Evolutionary conservation across 805 yeast genomes (phyloP), one percentile per base, ranked within the genome.

Genomic region (Wickerhamomyces chambardii): DNA sequence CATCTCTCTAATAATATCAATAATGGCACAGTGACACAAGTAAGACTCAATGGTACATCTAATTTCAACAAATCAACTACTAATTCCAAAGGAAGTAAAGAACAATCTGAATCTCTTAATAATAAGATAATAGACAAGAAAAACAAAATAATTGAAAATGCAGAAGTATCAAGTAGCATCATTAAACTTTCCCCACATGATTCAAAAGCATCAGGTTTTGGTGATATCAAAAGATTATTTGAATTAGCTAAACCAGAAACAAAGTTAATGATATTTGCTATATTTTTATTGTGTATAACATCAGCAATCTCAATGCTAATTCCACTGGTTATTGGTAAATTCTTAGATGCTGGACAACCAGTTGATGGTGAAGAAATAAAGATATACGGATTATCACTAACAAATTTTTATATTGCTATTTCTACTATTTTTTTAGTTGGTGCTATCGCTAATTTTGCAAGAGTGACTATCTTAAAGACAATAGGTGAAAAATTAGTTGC

Each of bases 401-500:
- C 59, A n/a, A 70, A 73, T 30, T 90, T 90, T 54, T 81, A 81
- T 49, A 47, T 66, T 1, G 75, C 72, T 0, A 59, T 85, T 31
- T 75, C 75, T 12, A 68, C 66, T 2, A 60, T 87, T 2, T 86
- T 90, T 50, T 50, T 76, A 0, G 47, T 77, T 10, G 96, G 96
- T 2, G 82, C 94, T 1, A 32, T 70, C 14, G 84, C 95, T 7
- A 85, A 89, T 50, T 80, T 78, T 47, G 87, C 89, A 8, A 70
- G 97, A 46, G 73, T 83, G n/a, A 69, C 82, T 28, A 59, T 84
- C 12, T 62, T 90, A 50, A 72, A 89, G 44, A 65, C 78, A 2
- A 83, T 84, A 11, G 96, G 97, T 35, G 97, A 90, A 56, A 70
- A 84, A 42, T 64, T 90, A 27, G 95, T 89, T 41, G 90, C 95